phyloP scores from a whole-genome alignment of 345 rosid genomes.

The Citrus medica region DNA sequence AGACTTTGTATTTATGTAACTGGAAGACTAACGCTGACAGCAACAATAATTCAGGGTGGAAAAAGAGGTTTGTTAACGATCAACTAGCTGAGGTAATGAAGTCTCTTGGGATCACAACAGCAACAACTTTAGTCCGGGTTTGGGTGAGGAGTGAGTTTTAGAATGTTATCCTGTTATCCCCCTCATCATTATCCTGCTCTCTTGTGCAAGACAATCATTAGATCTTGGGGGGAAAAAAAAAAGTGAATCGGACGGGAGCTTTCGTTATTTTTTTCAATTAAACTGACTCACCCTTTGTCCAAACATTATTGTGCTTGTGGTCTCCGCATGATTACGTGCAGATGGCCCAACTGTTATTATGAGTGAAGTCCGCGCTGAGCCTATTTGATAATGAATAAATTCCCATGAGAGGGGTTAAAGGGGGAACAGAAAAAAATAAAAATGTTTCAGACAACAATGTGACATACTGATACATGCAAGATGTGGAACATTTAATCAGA shows the following conservation, averaged over 20 bases:
- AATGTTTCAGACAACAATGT: background rate
- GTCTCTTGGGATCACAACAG: no score
- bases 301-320: slow-evolving; percentile 88
- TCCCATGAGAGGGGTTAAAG: background rate
- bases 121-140: background rate
- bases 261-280: no score
- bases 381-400: slow-evolving; percentile 33
- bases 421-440: background rate
- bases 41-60: no score
- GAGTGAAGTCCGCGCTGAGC: slow-evolving; percentile 93
- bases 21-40: no score
- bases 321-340: slow-evolving; percentile 76
- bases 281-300: slow-evolving; percentile 78
- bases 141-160: background rate
- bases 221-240: background rate
- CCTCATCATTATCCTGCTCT: background rate
- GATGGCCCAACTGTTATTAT: slow-evolving; percentile 88
- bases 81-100: no score
- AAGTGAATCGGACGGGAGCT: background rate
- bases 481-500: slow-evolving; percentile 1
- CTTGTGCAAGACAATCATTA: background rate
- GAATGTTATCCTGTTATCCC: background rate
- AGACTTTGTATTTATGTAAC: no score
- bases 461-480: background rate
- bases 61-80: no score